These are phyloP conservation scores for Lantana camara DNA, from an alignment of 257 asterid species.

Conservation along the genomic window DNA sequence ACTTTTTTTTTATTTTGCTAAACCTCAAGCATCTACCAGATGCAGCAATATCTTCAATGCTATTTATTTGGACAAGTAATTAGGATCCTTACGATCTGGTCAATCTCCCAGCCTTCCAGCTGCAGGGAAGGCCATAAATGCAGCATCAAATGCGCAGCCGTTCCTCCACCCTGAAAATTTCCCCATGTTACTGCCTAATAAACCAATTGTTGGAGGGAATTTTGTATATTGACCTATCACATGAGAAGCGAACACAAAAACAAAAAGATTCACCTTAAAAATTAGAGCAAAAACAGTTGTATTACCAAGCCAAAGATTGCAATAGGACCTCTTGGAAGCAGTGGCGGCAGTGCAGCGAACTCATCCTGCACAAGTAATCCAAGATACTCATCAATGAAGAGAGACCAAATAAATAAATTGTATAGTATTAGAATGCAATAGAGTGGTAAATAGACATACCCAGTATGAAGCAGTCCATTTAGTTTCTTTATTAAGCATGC, in stretches of 20 bases:
- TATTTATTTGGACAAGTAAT: not conserved
- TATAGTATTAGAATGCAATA: not conserved
- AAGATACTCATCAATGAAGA: no score
- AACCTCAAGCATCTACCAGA: no score
- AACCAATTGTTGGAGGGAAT: not conserved
- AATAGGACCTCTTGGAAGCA: constrained; percentile 77
- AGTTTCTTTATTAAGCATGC: constrained; percentile 54
- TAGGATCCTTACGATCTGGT: constrained; percentile 54
- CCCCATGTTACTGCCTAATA: not conserved
- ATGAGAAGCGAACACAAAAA: constrained; percentile 4
- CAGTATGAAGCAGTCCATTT: constrained; percentile 80
- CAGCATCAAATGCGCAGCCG: constrained; percentile 82
- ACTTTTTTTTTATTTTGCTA: no score
- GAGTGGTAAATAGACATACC: constrained; percentile 42
- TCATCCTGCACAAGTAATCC: constrained; percentile 88
- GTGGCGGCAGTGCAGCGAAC: constrained; percentile 66
- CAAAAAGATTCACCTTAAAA: constrained; percentile 19
- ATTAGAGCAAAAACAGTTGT: constrained; percentile 17
- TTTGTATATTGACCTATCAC: not conserved
- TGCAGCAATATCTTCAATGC: not conserved
- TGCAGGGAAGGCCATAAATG: constrained; percentile 73
- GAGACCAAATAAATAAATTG: no score
- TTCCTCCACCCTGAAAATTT: constrained; percentile 73
- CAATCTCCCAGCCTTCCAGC: constrained; percentile 91
- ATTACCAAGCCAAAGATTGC: constrained; percentile 85